phyloP scores from a whole-genome alignment of 352 stramenopile species.

The Phytophthora melonis region DNA sequence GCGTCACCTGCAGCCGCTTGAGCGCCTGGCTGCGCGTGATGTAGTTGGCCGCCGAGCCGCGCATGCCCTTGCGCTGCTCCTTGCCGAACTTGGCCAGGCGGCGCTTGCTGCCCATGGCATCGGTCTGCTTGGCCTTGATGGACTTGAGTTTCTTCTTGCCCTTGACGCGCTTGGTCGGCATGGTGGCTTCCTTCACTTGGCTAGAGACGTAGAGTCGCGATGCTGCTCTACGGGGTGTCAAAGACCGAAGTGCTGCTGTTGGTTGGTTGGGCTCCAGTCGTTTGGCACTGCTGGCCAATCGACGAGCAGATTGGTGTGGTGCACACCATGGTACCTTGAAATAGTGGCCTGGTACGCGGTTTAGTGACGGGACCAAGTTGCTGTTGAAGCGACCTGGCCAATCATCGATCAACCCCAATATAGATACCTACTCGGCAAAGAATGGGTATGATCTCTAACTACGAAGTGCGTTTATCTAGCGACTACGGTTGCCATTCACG shows the following conservation, averaged over 20 bases:
- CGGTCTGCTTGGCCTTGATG: conserved; percentile 90
- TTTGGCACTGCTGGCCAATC: conserved; percentile 9
- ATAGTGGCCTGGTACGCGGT: not conserved
- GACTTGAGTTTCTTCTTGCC: conserved; percentile 93
- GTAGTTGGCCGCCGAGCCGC: conserved; percentile 93
- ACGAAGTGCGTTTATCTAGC: no score
- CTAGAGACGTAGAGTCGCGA: no score
- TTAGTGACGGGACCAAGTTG: not conserved
- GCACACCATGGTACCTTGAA: not conserved
- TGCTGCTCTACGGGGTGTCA: not conserved
- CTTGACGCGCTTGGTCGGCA: conserved; percentile 90
- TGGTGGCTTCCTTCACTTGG: conserved; percentile 32
- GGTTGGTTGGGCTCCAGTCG: conserved; percentile 18
- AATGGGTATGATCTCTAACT: no score
- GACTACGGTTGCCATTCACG: not conserved
- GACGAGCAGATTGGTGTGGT: not conserved
- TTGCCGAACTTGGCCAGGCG: conserved; percentile 86
- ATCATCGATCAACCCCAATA: not conserved
- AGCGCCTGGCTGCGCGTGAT: conserved; percentile 95
- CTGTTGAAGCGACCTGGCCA: not conserved
- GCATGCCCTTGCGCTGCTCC: conserved; percentile 87
- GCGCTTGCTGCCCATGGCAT: conserved; percentile 86
- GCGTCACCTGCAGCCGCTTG: conserved; percentile 95
- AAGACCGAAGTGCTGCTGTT: not conserved
- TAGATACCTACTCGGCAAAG: no score